Base-by-base conservation (phyloP, 2,329 filamentous ascomycete genomes). In the Apiospora marii region DNA sequence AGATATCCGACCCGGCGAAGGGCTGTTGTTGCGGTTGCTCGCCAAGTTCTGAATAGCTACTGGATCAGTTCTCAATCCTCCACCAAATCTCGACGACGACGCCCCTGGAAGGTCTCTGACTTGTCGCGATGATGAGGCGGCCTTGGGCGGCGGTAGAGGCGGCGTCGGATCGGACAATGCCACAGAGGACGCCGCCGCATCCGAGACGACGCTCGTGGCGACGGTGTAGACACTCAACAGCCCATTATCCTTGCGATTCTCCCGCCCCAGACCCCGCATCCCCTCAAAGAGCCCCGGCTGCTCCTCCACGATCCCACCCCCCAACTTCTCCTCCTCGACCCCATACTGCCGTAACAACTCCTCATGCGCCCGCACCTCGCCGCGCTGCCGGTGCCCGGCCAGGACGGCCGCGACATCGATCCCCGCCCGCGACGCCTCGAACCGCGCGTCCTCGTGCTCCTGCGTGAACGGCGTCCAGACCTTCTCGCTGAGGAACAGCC, bases 381-480 rank as follows among this genome's bases (percentile, higher is more conserved):
- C 43, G 12, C 72, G 71, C 0, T 67, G 70, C 30, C 74, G 49
- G 2, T 77, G 75, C 1, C 43, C 51, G 4, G 72, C 68, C 10
- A 78, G 72, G 61, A 76, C 75, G 0, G 64, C 71, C 12, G 71
- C 72, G 5, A 80, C 76, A 48, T 80, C 78, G 69, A 81, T 77
- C 0, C 78, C 77, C 0, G 78, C 78, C 14, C 74, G 72, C 61
- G 71, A 73, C 69, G 75, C 68, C 73, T 76, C 76, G 30, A 71
- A 14, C 2, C 74, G 64, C 2, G 77, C 77, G 0, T 71, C 30
- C 0, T n/a, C 34, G 58, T 79, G 49, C 0, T 61, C 48, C 3
- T 16, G 27, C 13, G 75, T 76, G 51, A 81, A 81, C 14, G 75
- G 71, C 3, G 3, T 4, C 73, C 77, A 81, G 76, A 79, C 80